Base-by-base conservation (phyloP, 352 stramenopile species). In the Phytophthora pseudosyringae region DNA sequence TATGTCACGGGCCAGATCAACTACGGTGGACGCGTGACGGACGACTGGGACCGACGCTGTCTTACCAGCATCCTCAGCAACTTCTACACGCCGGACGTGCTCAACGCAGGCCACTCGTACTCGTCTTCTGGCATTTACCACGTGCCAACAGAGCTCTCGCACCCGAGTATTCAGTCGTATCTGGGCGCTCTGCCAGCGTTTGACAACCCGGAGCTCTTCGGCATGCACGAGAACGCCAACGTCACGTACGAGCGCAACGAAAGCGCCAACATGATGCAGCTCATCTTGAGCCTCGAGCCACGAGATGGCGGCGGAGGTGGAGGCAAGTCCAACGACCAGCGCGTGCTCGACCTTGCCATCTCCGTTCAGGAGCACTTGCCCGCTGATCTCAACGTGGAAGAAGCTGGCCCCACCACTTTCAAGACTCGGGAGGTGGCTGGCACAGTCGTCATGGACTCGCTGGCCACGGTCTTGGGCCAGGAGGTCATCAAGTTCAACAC, bases 171-270 rank as follows among this genome's bases (percentile, higher is more conserved):
- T 10, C 76, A 95, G 39, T 55, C 73, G 28, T 98, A 98, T 66
- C 78, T 98, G 18, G 62, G 82, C 25, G 45, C 71, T 15, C 74
- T 98, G 1, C 95, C 95, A 8, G 68, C 68, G 4, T 81, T 96
- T 5, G 95, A 98, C 57, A 91, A 94, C 50, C 94, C 95, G 0
- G 93, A 98, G 73, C 88, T 98, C 28, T 98, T 98, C 69, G 95
- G 95, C 9, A 98, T 98, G 95, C 94, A 98, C 71, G 90, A 98
- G 69, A 98, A 98, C 63, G 95, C 95, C 28, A 97, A 98, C 69
- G 86, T 95, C 21, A 98, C 93, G 8, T 98, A 96, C 70, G 95
- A 98, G 47, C 86, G 86, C 51, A 94, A 95, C 54, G 94, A 98
- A 67, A 97, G 86, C 32, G 67, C 81, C 28, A 86, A 80, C 28